These are phyloP conservation scores for Oldenlandia corymbosa DNA, from an alignment of 257 asterid species.

Conservation along the genomic window DNA sequence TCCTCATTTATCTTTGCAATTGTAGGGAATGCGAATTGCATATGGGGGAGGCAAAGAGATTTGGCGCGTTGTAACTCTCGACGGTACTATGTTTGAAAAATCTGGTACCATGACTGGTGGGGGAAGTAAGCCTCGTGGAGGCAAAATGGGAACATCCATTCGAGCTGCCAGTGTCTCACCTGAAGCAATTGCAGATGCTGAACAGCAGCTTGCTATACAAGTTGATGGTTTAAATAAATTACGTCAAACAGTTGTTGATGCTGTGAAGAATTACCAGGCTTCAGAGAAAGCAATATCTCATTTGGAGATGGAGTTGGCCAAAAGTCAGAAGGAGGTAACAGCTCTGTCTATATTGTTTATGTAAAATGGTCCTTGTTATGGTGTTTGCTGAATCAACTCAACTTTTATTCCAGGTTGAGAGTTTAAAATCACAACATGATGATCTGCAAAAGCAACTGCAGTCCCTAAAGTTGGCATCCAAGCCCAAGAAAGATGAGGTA, in stretches of 20 bases:
- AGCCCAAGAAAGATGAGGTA: conserved; percentile 64
- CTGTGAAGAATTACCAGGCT: conserved; percentile 49
- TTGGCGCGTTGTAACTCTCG: conserved; percentile 89
- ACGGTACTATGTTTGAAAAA: conserved; percentile 88
- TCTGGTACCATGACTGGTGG: conserved; percentile 99
- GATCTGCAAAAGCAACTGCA: conserved; percentile 74
- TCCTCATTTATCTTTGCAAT: conserved; percentile 1
- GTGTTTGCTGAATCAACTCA: background rate
- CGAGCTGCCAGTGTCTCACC: conserved; percentile 70
- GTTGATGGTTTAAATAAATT: conserved; percentile 45
- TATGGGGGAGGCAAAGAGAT: conserved; percentile 62
- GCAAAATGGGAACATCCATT: conserved; percentile 90
- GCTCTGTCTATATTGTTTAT: conserved; percentile 3
- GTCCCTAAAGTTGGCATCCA: conserved; percentile 60
- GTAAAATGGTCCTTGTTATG: conserved; percentile 8
- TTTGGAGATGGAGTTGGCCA: conserved; percentile 78
- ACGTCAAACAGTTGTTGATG: conserved; percentile 50
- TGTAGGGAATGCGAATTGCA: conserved; percentile 86
- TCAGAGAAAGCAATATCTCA: conserved; percentile 61
- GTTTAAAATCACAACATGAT: conserved; percentile 49
- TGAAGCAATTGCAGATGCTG: conserved; percentile 72
- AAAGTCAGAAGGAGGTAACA: conserved; percentile 74
- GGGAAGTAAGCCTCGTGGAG: conserved; percentile 87
- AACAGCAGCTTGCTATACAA: conserved; percentile 60
- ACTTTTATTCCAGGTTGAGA: conserved; percentile 52